A percentile compares a stretch with the other conserved stretches of the same genome.
phyloP scores from a whole-genome alignment of 2,329 filamentous ascomycete genomes.

The Orbilia brochopaga region DNA sequence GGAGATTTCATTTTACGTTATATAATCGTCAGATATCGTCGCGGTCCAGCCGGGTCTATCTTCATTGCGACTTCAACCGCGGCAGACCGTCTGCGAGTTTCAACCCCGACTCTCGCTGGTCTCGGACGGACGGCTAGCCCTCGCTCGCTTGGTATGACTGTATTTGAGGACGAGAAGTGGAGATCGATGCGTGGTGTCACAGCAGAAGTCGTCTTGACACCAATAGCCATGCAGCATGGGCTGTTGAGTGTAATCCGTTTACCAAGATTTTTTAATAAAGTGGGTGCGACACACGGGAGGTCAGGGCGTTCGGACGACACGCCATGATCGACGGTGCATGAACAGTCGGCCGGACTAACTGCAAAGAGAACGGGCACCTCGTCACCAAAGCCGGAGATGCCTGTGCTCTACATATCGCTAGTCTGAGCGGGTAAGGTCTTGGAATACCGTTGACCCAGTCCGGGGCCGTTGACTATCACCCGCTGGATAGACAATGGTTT shows the following conservation, averaged over 20 bases:
- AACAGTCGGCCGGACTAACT: slow-evolving; percentile 9
- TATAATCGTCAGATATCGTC: no score
- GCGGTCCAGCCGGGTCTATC: no score
- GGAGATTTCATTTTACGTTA: no score
- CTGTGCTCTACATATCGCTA: neutral
- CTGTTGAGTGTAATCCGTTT: neutral
- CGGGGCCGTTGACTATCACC: neutral
- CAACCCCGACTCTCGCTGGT: no score
- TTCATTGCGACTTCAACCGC: no score
- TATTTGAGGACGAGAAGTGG: neutral
- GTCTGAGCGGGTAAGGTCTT: no score
- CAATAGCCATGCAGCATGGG: neutral
- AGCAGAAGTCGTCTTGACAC: neutral
- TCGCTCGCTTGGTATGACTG: neutral
- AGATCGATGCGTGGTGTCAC: slow-evolving; percentile 1
- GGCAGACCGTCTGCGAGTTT: no score
- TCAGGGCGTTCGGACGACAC: no score
- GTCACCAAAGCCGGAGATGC: neutral
- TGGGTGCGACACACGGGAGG: slow-evolving; percentile 41
- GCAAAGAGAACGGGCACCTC: neutral
- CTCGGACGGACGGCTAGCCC: no score
- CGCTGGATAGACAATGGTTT: neutral
- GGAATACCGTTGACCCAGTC: neutral
- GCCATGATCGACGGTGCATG: slow-evolving; percentile 51
- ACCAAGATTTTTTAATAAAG: slow-evolving; percentile 2